Conservation (phyloP, 257 asterid genomes). For the Petrea volubilis region DNA sequence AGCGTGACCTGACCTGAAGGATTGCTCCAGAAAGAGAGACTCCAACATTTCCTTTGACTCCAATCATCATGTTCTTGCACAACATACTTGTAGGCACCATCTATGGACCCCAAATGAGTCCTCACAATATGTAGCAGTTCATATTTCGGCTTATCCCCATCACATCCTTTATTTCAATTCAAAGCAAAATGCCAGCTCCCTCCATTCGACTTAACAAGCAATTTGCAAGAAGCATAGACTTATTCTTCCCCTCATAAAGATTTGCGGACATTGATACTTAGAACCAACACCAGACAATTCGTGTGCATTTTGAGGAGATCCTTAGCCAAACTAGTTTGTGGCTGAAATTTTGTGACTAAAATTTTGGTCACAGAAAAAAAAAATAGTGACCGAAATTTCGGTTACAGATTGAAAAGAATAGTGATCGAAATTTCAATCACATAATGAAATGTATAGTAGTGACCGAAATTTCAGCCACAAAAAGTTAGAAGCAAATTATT, state of each 20-base stretch:
- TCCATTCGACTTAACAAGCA: slow-evolving; percentile 20
- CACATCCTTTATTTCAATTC: not conserved
- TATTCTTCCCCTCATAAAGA: slow-evolving; percentile 1
- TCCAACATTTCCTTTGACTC: not conserved
- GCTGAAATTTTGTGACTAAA: no score
- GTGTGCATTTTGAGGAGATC: not conserved
- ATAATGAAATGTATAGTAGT: no score
- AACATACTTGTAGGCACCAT: not conserved
- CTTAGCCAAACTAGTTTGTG: slow-evolving; percentile 9
- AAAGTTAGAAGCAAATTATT: no score
- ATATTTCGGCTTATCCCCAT: not conserved
- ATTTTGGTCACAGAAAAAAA: no score
- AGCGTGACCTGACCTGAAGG: not conserved
- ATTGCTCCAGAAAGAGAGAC: slow-evolving; percentile 3
- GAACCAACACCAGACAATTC: not conserved
- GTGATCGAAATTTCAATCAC: no score
- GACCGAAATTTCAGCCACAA: no score
- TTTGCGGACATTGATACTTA: not conserved
- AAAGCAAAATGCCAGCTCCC: slow-evolving; percentile 9
- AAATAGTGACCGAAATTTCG: no score
- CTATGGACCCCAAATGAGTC: slow-evolving; percentile 6
- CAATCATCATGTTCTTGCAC: slow-evolving; percentile 1
- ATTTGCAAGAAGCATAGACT: slow-evolving; percentile 18
- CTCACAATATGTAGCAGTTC: not conserved
- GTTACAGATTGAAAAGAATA: no score